Conservation (phyloP, 257 asterid species). For the Voacanga thouarsii region DNA sequence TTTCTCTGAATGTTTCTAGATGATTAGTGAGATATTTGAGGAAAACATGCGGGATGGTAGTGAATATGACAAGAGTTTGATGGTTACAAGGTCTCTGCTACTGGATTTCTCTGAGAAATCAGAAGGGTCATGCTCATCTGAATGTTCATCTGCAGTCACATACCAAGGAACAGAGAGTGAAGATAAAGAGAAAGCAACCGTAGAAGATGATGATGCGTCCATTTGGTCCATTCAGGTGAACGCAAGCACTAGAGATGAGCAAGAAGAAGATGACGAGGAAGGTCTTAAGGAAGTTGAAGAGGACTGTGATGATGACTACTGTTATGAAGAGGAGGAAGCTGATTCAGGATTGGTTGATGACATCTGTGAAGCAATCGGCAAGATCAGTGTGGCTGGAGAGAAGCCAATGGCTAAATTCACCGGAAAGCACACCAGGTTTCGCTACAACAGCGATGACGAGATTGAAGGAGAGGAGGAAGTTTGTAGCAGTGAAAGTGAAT, state of each 20-base stretch:
- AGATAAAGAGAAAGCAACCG: conserved; percentile 27
- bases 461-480: conserved; percentile 51
- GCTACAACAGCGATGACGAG: conserved; percentile 74
- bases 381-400: conserved; percentile 40
- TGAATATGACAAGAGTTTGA: conserved; percentile 36
- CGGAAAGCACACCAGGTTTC: conserved; percentile 69
- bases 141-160: conserved; percentile 47
- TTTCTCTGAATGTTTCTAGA: conserved; percentile 19
- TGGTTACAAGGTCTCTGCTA: conserved; percentile 72
- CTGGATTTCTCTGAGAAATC: conserved; percentile 71
- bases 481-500: background rate
- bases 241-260: conserved; percentile 52
- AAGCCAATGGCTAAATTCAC: conserved; percentile 22
- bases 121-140: conserved; percentile 32
- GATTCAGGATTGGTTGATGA: conserved; percentile 40
- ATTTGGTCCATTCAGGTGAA: conserved; percentile 82
- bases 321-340: conserved; percentile 26
- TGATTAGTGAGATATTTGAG: conserved; percentile 29
- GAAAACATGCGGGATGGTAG: conserved; percentile 27
- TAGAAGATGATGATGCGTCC: conserved; percentile 51
- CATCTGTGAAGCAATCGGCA: conserved; percentile 69
- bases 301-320: conserved; percentile 18
- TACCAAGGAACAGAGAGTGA: conserved; percentile 29
- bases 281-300: conserved; percentile 22
- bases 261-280: conserved; percentile 28